These are phyloP conservation scores for Pseudophaeomoniella oleicola DNA, from an alignment of 2,329 filamentous ascomycete species.

Conservation along the genomic window DNA sequence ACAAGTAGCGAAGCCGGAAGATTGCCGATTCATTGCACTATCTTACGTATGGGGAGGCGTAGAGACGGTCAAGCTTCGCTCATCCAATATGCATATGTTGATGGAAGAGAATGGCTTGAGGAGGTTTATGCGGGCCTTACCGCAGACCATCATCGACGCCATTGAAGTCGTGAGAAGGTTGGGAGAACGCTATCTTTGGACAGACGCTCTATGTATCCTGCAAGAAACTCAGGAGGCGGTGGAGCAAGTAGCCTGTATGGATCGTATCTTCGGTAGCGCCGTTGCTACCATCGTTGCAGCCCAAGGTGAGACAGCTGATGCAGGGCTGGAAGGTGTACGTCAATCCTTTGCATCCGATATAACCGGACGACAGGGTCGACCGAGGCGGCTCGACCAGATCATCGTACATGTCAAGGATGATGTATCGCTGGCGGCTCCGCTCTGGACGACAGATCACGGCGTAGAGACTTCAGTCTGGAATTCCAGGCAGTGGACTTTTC, in stretches of 20 bases:
- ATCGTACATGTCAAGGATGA: neutral
- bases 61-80: too few relatives aligned
- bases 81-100: too few relatives aligned
- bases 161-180: conserved; percentile 12
- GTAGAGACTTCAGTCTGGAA: conserved; percentile 1
- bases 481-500: conserved; percentile 1
- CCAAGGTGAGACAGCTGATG: conserved; percentile 1
- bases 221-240: conserved; percentile 8
- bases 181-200: conserved; percentile 7
- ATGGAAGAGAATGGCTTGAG: too few relatives aligned
- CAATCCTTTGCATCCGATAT: neutral
- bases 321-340: conserved; percentile 5
- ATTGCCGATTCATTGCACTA: conserved; percentile 1
- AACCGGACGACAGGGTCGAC: too few relatives aligned
- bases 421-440: neutral
- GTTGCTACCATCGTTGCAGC: conserved; percentile 5
- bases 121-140: too few relatives aligned
- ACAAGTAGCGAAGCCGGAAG: too few relatives aligned
- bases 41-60: conserved; percentile 3
- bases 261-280: conserved; percentile 3
- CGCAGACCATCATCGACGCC: conserved; percentile 13
- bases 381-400: neutral
- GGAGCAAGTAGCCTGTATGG: conserved; percentile 5
- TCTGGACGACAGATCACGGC: neutral
- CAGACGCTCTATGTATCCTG: conserved; percentile 6